Evolutionary conservation across 2,329 filamentous ascomycete genomes (phyloP).

Genomic region (Curvularia sp.): DNA sequence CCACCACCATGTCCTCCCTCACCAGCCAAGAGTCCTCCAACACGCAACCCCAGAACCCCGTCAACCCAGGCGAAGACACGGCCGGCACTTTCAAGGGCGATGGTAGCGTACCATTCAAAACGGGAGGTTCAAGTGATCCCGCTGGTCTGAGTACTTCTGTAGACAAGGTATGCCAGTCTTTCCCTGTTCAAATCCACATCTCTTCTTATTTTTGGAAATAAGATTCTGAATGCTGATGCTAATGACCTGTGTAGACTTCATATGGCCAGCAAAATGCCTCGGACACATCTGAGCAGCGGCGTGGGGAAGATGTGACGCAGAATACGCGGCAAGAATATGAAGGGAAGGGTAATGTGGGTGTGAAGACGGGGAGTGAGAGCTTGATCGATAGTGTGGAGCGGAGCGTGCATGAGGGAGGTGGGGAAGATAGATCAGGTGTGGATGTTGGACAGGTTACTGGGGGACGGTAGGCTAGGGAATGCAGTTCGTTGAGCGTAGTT

Average conservation of each 20-base stretch:
- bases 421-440: constrained; percentile 11
- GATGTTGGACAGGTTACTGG: constrained; percentile 9
- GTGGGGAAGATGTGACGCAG: constrained; percentile 18
- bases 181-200: not conserved
- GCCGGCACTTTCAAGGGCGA: constrained; percentile 12
- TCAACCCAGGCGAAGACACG: constrained; percentile 14
- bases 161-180: constrained; percentile 13
- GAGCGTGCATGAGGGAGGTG: constrained; percentile 19
- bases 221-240: not conserved
- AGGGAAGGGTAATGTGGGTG: constrained; percentile 8
- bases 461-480: not conserved
- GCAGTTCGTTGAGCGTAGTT: too few species aligned
- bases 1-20: constrained; percentile 17
- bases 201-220: not conserved
- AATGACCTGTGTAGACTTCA: not conserved
- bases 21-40: constrained; percentile 24
- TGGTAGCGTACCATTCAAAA: constrained; percentile 15
- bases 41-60: constrained; percentile 22
- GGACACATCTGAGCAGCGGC: constrained; percentile 17
- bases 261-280: constrained; percentile 19
- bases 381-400: constrained; percentile 23
- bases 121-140: constrained; percentile 6
- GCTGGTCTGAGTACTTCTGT: constrained; percentile 11
- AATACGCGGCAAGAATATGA: constrained; percentile 13
- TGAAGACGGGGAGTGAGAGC: constrained; percentile 23